Percentiles rank a stretch among this genome's conserved stretches.
phyloP scores from a whole-genome alignment of 139 green algal species.

The Pleodorina starrii region DNA sequence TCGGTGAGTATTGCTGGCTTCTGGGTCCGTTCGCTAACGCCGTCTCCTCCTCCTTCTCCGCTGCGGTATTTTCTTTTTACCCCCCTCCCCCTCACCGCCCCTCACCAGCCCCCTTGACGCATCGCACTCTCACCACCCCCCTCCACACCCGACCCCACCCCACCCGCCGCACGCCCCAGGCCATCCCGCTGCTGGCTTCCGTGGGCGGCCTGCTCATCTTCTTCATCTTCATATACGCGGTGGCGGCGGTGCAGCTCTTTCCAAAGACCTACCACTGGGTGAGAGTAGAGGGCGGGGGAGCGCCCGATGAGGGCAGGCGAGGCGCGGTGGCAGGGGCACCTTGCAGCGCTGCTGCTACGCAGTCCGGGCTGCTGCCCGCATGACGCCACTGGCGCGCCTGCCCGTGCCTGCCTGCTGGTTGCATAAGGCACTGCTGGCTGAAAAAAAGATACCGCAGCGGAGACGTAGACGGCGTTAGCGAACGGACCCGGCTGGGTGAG shows the following conservation, averaged over 20 bases:
- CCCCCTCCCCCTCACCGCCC: slow-evolving; percentile 5
- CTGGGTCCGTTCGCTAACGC: no score
- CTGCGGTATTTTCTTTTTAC: not conserved
- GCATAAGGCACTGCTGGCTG: no score
- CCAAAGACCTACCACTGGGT: slow-evolving; percentile 71
- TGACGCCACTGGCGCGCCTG: no score
- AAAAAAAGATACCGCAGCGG: no score
- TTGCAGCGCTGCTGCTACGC: no score
- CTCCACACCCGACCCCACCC: not conserved
- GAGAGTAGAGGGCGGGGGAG: slow-evolving; percentile 58
- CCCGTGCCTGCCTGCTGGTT: no score
- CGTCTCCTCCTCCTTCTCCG: not conserved
- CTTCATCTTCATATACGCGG: slow-evolving; percentile 84
- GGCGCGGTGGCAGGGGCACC: no score
- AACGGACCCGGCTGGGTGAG: no score
- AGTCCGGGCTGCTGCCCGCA: no score
- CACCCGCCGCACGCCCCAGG: slow-evolving; percentile 56
- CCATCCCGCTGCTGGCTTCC: slow-evolving; percentile 78
- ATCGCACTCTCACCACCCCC: slow-evolving; percentile 17
- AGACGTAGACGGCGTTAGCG: no score
- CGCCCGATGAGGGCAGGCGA: no score
- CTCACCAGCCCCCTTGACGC: not conserved
- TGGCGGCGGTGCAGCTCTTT: slow-evolving; percentile 74
- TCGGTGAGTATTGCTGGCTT: no score
- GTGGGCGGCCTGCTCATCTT: slow-evolving; percentile 78